These are phyloP conservation scores for Omphalea diandra DNA, from an alignment of 441 rosid genomes.

Conservation along the genomic window DNA sequence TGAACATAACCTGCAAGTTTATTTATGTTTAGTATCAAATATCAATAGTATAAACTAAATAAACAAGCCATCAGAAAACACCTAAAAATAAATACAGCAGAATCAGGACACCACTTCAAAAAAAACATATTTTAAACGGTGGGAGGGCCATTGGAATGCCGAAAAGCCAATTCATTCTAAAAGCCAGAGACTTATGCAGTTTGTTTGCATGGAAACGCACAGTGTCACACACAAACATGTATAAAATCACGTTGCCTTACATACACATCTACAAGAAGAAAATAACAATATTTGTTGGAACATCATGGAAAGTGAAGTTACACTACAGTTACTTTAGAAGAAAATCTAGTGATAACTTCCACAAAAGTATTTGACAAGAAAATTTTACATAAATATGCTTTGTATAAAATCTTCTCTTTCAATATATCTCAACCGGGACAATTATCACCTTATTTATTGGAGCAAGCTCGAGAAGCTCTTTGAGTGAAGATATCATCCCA, in stretches of 20 bases:
- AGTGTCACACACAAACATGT: too few species aligned
- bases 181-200: too few species aligned
- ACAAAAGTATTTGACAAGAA: constrained; percentile 10
- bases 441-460: constrained; percentile 72
- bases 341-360: constrained; percentile 1
- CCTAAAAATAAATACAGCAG: too few species aligned
- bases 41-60: constrained; percentile 16
- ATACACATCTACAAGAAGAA: not conserved
- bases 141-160: too few species aligned
- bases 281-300: not conserved
- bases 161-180: too few species aligned
- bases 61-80: not conserved
- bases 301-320: not conserved
- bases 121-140: too few species aligned
- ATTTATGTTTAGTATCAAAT: constrained; percentile 24
- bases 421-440: constrained; percentile 6
- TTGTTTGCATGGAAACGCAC: not conserved
- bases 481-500: constrained; percentile 86
- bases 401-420: not conserved
- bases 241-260: too few species aligned
- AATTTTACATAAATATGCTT: not conserved
- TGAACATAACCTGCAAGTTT: constrained; percentile 91
- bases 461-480: constrained; percentile 92
- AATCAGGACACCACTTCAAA: too few species aligned
- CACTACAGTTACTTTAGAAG: not conserved